Conservation (phyloP, 1,139 yeast species). For the Meyerozyma elateridarum region DNA sequence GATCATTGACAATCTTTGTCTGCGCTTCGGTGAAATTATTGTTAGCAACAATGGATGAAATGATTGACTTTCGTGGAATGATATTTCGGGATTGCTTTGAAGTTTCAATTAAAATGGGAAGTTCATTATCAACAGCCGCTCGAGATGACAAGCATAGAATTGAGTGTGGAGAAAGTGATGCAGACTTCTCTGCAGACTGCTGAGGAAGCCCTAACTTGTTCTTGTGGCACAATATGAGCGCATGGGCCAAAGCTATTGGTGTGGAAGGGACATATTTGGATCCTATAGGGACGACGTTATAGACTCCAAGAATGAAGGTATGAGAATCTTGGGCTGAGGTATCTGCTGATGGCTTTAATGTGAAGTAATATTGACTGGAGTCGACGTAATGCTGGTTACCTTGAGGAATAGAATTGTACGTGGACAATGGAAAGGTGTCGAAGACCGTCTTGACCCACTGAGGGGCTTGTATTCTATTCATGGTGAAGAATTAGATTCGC, state of each 20-base stretch:
- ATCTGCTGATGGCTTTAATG: not conserved
- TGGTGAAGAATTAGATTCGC: not conserved
- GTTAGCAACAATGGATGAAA: not conserved
- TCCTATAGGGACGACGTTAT: not conserved
- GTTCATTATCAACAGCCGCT: constrained; percentile 2
- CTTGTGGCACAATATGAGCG: constrained; percentile 1
- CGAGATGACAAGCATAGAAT: constrained; percentile 1
- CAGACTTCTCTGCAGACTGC: too few relatives aligned
- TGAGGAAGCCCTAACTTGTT: not conserved
- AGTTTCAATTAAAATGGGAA: constrained; percentile 4
- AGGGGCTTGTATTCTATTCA: constrained; percentile 3
- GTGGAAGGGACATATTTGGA: constrained; percentile 1
- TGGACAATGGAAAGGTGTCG: constrained; percentile 4
- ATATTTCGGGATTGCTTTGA: not conserved
- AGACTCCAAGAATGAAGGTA: constrained; percentile 2
- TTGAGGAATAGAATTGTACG: not conserved
- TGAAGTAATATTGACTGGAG: not conserved
- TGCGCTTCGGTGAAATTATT: not conserved
- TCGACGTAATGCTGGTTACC: not conserved
- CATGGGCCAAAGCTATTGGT: constrained; percentile 1
- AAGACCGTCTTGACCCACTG: constrained; percentile 4
- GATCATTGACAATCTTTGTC: not conserved
- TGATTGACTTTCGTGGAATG: not conserved
- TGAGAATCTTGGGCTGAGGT: not conserved
- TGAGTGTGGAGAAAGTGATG: not conserved